These are phyloP conservation scores for Malbranchea cinnamomea DNA, from an alignment of 2,329 filamentous ascomycete species.

Conservation along the genomic window DNA sequence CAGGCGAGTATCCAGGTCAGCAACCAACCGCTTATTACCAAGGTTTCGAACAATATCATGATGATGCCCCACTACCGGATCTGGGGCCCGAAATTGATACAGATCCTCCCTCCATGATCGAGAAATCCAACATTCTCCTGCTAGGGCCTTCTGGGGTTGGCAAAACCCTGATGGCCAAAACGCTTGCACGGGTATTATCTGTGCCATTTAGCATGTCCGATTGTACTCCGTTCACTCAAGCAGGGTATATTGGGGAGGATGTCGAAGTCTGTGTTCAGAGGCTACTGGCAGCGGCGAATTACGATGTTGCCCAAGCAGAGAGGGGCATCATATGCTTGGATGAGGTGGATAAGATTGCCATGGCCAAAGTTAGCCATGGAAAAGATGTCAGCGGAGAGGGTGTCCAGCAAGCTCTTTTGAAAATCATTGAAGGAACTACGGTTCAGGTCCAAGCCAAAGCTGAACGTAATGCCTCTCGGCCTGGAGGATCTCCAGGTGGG, in stretches of 20 bases:
- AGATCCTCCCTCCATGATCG: conserved; percentile 57
- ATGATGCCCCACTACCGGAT: conserved; percentile 15
- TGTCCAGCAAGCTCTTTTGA: conserved; percentile 86
- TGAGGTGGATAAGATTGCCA: conserved; percentile 94
- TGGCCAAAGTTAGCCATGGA: conserved; percentile 70
- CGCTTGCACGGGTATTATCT: conserved; percentile 78
- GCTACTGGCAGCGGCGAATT: conserved; percentile 77
- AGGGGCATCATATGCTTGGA: conserved; percentile 90
- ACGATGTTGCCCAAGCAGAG: conserved; percentile 71
- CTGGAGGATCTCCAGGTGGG: conserved; percentile 22
- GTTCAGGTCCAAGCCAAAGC: conserved; percentile 77
- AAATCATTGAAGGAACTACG: conserved; percentile 91
- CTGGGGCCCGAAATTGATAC: conserved; percentile 36
- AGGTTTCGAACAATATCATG: conserved; percentile 14
- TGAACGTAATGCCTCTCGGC: conserved; percentile 27
- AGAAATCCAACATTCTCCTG: conserved; percentile 88
- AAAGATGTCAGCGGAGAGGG: conserved; percentile 93
- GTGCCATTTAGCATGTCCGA: conserved; percentile 93
- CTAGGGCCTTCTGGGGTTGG: conserved; percentile 89
- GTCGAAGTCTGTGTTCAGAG: conserved; percentile 92
- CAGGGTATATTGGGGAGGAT: conserved; percentile 94
- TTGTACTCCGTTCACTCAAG: conserved; percentile 90
- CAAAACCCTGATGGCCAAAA: conserved; percentile 87
- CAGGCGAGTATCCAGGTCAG: conserved; percentile 50
- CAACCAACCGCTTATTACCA: conserved; percentile 34